phyloP scores from a whole-genome alignment of 2,329 filamentous ascomycete species.

The Colletotrichum eremochloae region DNA sequence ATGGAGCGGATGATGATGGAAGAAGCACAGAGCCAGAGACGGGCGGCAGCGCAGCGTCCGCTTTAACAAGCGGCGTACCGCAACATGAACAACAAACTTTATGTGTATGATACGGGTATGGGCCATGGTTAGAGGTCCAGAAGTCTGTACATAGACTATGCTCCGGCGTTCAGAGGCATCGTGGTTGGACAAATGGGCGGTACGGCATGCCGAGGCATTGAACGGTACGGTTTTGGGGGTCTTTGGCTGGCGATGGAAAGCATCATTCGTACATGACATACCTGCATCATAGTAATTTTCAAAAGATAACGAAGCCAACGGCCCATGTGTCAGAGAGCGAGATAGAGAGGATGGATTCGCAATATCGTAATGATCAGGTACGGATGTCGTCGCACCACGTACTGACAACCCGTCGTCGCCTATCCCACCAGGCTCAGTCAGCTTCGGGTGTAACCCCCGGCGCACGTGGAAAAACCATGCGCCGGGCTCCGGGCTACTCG shows the following conservation, averaged over 20 bases:
- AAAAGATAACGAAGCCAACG: constrained; percentile 19
- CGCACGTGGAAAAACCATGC: constrained; percentile 35
- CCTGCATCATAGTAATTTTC: constrained; percentile 33
- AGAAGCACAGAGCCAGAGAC: constrained; percentile 54
- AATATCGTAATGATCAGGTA: background rate
- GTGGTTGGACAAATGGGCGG: constrained; percentile 32
- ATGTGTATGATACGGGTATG: constrained; percentile 36
- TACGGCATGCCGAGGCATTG: constrained; percentile 31
- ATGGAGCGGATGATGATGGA: constrained; percentile 64
- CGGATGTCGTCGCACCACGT: background rate
- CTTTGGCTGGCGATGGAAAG: constrained; percentile 18
- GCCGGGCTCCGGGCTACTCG: constrained; percentile 32
- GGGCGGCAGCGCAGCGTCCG: constrained; percentile 39
- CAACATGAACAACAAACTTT: constrained; percentile 5
- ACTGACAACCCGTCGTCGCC: background rate
- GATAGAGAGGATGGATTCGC: background rate
- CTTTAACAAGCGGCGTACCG: constrained; percentile 22
- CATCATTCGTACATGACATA: constrained; percentile 36
- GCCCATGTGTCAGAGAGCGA: background rate
- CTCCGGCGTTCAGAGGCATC: constrained; percentile 39
- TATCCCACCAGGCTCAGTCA: constrained; percentile 28
- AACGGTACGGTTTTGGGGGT: constrained; percentile 20
- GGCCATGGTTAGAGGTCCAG: constrained; percentile 33
- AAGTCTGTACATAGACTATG: constrained; percentile 38
- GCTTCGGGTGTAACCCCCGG: constrained; percentile 31